Base-by-base conservation (phyloP, 768 basidiomycete species). In the Strobilomyces dryophilus region DNA sequence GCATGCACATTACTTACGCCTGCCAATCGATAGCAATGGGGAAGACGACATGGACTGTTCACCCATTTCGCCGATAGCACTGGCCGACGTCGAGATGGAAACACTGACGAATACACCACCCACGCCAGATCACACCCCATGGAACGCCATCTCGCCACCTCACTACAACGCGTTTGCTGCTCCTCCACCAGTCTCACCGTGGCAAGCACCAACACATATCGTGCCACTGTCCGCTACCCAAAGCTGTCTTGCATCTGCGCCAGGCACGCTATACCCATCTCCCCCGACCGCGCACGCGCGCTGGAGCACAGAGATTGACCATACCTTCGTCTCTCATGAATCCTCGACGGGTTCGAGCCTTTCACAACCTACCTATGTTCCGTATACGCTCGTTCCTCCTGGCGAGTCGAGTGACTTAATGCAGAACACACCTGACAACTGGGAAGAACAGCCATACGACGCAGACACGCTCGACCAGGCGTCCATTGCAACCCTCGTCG, bases 31-130 rank as follows among this genome's bases (percentile, higher is more conserved):
- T 21, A 8, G 2, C 6, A 5, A 42, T 26, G 15, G 17, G 6
- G 10, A 29, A 43, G 58, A 57, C 36, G 51, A 49, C 26, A 59
- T 60, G 57, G 57, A 58, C 11, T 58, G 52, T 18, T 32, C 52
- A 11, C 57, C 57, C 12, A 20, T 43, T 21, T 59, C 48, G 6
- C 49, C 58, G 8, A 29, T 36, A 10, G 2, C 34, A 26, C 20
- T 44, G 6, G n/a, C 26, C 9, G 59, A 61, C 43, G 39, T 53
- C 14, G 60, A 61, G 20, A 61, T 61, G 49, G 45, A 54, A 14
- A 34, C 36, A 43, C 37, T 53, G 24, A 45, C 50, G 12, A 54
- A 61, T n/a, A 26, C 36, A 2, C 6, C 26, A 18, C 48, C 46
- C 2, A 10, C 37, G 8, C 14, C 49, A 31, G 9, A 27, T 27